These are phyloP conservation scores for Gaultheria prostrata DNA, from an alignment of 148 eudicot genomes.

Conservation along the genomic window DNA sequence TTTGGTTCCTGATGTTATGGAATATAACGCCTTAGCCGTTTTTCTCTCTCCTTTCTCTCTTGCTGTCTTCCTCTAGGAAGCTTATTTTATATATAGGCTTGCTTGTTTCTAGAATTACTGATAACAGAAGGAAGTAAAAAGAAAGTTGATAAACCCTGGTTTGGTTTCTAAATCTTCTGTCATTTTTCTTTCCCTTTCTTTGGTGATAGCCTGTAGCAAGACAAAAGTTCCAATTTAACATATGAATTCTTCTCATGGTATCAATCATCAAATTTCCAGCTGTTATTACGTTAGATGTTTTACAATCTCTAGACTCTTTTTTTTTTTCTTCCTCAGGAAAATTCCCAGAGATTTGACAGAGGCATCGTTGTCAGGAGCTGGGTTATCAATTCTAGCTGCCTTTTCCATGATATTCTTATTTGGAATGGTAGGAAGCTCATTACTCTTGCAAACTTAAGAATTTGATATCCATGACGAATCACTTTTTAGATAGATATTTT, in stretches of 20 bases:
- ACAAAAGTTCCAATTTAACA: neutral
- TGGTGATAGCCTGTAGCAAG: neutral
- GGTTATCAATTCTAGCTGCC: slow-evolving; percentile 86
- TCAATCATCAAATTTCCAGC: neutral
- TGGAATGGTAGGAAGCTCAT: slow-evolving; percentile 75
- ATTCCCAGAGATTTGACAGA: slow-evolving; percentile 98
- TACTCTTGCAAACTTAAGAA: slow-evolving; percentile 10
- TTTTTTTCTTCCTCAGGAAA: slow-evolving; percentile 49
- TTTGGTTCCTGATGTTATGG: neutral
- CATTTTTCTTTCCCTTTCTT: neutral
- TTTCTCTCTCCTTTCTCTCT: neutral
- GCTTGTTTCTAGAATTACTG: neutral
- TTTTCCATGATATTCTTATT: slow-evolving; percentile 79
- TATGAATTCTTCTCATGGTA: neutral
- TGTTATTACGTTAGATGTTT: neutral
- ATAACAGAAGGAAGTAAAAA: neutral
- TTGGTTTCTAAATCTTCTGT: neutral
- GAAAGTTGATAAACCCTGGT: neutral
- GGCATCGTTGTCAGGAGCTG: slow-evolving; percentile 95
- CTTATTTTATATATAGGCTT: neutral
- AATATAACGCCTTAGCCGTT: neutral
- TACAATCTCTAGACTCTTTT: neutral
- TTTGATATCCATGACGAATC: neutral
- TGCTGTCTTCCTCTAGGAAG: neutral
- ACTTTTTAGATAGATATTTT: neutral